Base-by-base conservation (phyloP, 2,329 filamentous ascomycete genomes). In the Aspergillus ruber region DNA sequence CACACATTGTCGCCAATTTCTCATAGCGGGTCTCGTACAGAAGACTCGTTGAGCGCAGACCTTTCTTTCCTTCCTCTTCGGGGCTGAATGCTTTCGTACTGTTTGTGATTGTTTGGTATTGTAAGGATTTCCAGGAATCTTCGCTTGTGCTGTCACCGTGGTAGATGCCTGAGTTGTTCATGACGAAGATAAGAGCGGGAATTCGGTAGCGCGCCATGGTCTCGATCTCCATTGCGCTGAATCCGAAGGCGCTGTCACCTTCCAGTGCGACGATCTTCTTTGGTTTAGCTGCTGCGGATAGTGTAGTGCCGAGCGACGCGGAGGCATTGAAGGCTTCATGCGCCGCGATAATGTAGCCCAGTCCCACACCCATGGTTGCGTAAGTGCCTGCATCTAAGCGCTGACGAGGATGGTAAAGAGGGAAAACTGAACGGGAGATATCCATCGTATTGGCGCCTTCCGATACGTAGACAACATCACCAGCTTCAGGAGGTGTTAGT, bases 381-480 rank as follows among this genome's bases (percentile, higher is more conserved):
- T 79, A 75, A 0, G 78, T 81, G 1, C 78, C 78, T 3, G 79
- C 78, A 59, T 82, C 79, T 18, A 82, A 72, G 18, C 76, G 72
- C 13, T 78, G 70, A 15, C 79, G 73, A 2, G 78, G 78, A 52
- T 79, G 70, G 25, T 77, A 67, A 15, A 81, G 67, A 0, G 74
- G 70, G 56, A 82, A 81, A 39, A 74, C 68, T 10, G 74, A 75
- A 17, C 79, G 74, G 2, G 76, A 79, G 45, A 81, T 80, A 53
- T 82, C 79, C 79, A 81, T 82, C 6, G 78, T 80, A 56, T 81
- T 81, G 7, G 79, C 77, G 6, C 79, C 78, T 63, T 82, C 78
- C 1, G 76, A 78, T 32, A 81, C 67, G 51, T 81, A 81, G 18
- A 81, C 74, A 20, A 80, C 70, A 39, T 69, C 63, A 18, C 73